Conservation (phyloP, 768 basidiomycete genomes). For the Lactarius sp. region DNA sequence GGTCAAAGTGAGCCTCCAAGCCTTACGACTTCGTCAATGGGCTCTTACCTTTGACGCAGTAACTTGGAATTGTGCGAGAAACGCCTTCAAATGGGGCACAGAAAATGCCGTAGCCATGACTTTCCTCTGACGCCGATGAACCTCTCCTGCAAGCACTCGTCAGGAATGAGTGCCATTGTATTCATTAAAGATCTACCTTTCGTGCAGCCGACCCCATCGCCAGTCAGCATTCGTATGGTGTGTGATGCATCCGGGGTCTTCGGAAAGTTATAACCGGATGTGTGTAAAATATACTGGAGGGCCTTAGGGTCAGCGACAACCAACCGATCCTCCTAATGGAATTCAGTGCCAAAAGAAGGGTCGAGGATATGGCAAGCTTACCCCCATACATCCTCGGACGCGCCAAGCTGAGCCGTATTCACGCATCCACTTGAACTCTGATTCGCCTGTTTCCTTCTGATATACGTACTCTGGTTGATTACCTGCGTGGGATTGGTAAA, state of each 20-base stretch:
- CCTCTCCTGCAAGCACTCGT: constrained; percentile 12
- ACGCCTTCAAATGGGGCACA: constrained; percentile 28
- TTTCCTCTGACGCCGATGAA: constrained; percentile 32
- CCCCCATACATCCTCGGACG: constrained; percentile 24
- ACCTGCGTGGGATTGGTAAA: constrained; percentile 18
- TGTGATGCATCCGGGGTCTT: constrained; percentile 24
- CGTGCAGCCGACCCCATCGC: constrained; percentile 26
- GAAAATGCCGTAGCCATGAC: constrained; percentile 32
- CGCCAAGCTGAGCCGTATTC: constrained; percentile 30
- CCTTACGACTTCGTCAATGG: constrained; percentile 10
- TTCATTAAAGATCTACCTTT: constrained; percentile 21
- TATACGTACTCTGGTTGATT: constrained; percentile 25
- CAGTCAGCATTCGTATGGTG: constrained; percentile 26
- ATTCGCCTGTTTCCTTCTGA: constrained; percentile 31
- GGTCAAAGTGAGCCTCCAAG: not conserved
- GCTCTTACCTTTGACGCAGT: constrained; percentile 19
- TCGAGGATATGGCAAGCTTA: constrained; percentile 3
- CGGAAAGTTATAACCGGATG: constrained; percentile 30
- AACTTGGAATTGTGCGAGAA: constrained; percentile 29
- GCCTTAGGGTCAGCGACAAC: constrained; percentile 31
- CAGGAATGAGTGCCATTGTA: not conserved
- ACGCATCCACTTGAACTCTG: constrained; percentile 27
- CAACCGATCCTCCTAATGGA: constrained; percentile 30
- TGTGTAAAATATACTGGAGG: constrained; percentile 31
- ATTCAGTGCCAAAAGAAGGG: not conserved